Evolutionary conservation across 108 stramenopile species (phyloP).

Genomic region (Conticribra guillardii): DNA sequence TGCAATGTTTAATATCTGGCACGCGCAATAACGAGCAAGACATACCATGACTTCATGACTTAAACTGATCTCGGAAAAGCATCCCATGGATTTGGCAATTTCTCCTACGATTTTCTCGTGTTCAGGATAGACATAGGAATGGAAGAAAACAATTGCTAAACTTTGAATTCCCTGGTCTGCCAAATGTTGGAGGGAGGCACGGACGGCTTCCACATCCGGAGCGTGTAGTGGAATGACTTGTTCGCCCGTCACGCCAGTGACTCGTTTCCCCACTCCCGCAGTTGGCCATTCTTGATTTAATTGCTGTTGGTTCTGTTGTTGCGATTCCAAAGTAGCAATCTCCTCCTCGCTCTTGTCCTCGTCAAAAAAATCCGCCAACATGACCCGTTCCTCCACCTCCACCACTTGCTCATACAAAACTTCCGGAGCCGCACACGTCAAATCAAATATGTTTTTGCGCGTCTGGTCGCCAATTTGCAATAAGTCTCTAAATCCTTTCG

Average conservation of each 20-base stretch:
- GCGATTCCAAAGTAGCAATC: constrained; percentile 21
- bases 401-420: constrained; percentile 92
- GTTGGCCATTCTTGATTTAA: constrained; percentile 26
- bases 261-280: constrained; percentile 40
- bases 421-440: constrained; percentile 74
- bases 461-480: constrained; percentile 95
- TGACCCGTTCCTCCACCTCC: constrained; percentile 93
- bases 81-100: constrained; percentile 82
- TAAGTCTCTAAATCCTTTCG: constrained; percentile 91
- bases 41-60: constrained; percentile 90
- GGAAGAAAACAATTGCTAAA: constrained; percentile 89
- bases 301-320: constrained; percentile 9
- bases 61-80: constrained; percentile 90
- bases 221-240: constrained; percentile 50
- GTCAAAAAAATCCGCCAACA: constrained; percentile 68
- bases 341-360: constrained; percentile 42
- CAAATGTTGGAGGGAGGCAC: constrained; percentile 66
- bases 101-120: constrained; percentile 88
- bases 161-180: constrained; percentile 78
- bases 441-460: constrained; percentile 91
- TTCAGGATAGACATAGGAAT: constrained; percentile 81
- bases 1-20: too few species aligned
- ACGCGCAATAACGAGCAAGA: too few species aligned
- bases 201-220: constrained; percentile 73
- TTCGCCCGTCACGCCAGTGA: constrained; percentile 86